Base-by-base conservation (phyloP, 768 basidiomycete genomes). In the Pisolithus orientalis region DNA sequence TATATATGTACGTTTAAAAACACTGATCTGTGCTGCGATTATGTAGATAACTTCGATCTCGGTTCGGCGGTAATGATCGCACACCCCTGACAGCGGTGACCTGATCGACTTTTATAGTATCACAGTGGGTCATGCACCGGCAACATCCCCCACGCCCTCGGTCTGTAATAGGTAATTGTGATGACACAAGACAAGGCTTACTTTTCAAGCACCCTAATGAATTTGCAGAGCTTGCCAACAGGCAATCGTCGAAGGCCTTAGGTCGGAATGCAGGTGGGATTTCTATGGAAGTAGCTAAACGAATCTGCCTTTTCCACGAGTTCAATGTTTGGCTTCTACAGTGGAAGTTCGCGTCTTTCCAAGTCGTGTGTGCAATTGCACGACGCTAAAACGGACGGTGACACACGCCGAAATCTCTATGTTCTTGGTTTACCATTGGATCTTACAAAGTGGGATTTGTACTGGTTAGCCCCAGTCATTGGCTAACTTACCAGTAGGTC, bases 361-460 rank as follows among this genome's bases (percentile, higher is more conserved):
- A 44, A 29, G 21, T 27, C 56, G 9, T 21, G 27, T n/a, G 37
- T 3, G 39, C 53, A 47, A 6, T 2, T 38, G 2, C 58, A 55
- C 8, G 39, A 44, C 57, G 64, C 54, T 58, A 57, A 49, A 55
- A 59, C 63, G 29, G 57, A 69, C 27, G 56, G 70, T 49, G 76
- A 83, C 59, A 16, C 37, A 39, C 85, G 89, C 48, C 79, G 89
- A 53, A 92, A 92, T 62, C 79, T 92, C 39, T 92, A 92, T 58
- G 88, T 90, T 39, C 81, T 92, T 27, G 90, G 89, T 13, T 68
- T 92, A 49, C 90, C 90, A 6, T 90, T 90, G 60, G 84, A 86
- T 59, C 74, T 91, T 32, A 83, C 84, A 16, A 87, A 89, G 89
- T 89, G 60, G 49, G 77, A 62, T 47, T 16, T 37, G 31, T 47